These are phyloP conservation scores for Cyathus striatus DNA, from an alignment of 768 basidiomycete species.

Conservation along the genomic window DNA sequence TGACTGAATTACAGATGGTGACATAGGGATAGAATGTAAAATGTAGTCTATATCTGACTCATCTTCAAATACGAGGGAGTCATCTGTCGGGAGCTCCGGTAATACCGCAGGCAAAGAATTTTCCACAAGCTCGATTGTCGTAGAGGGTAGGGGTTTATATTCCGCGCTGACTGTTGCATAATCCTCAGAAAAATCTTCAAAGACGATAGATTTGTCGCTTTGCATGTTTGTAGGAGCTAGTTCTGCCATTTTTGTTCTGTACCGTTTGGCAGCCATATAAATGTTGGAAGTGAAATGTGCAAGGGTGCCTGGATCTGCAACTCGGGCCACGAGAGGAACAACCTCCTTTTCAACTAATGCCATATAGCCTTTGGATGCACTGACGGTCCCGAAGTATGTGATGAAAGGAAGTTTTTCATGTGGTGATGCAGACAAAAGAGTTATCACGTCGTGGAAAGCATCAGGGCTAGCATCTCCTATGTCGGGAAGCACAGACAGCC, in stretches of 20 bases:
- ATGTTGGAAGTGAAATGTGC: conserved; percentile 6
- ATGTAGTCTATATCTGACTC: conserved; percentile 16
- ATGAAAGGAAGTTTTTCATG: conserved; percentile 30
- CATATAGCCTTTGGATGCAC: conserved; percentile 43
- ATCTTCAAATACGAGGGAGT: conserved; percentile 29
- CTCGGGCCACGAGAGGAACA: conserved; percentile 15
- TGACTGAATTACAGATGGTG: neutral
- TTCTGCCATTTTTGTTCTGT: neutral
- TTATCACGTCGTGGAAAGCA: neutral
- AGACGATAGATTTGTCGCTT: conserved; percentile 8
- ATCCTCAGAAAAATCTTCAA: conserved; percentile 26
- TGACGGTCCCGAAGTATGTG: conserved; percentile 34
- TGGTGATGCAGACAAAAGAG: conserved; percentile 15
- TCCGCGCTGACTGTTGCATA: conserved; percentile 13
- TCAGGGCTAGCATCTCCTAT: neutral
- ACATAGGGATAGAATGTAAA: neutral
- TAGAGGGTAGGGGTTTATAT: conserved; percentile 9
- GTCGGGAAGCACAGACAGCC: conserved; percentile 39
- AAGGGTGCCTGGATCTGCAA: conserved; percentile 6
- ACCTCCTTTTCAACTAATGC: conserved; percentile 15
- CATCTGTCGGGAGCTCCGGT: conserved; percentile 16
- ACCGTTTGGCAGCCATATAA: neutral
- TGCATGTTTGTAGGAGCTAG: neutral
- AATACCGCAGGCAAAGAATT: conserved; percentile 21
- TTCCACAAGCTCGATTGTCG: conserved; percentile 20